These are phyloP conservation scores for Collybiopsis luxurians DNA, from an alignment of 768 basidiomycete species.

Conservation along the genomic window DNA sequence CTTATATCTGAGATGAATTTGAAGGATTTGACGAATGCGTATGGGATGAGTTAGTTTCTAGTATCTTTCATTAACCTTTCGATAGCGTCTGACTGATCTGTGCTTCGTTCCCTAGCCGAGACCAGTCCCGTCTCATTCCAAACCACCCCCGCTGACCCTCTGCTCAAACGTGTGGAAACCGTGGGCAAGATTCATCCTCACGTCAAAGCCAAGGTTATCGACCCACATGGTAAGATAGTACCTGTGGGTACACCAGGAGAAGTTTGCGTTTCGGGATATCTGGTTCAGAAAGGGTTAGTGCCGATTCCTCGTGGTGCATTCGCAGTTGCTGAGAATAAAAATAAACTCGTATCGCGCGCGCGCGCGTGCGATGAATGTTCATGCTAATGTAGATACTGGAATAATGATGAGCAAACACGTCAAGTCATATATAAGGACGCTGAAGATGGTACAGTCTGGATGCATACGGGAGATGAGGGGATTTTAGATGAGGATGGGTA, in stretches of 20 bases:
- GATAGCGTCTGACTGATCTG: background rate
- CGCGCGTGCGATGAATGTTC: too few species aligned
- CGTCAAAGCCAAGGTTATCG: constrained; percentile 71
- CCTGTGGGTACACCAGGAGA: constrained; percentile 78
- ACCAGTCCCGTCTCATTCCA: constrained; percentile 88
- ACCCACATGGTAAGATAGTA: constrained; percentile 55
- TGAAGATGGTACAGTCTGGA: constrained; percentile 59
- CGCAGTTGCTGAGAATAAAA: background rate
- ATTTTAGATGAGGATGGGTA: constrained; percentile 84
- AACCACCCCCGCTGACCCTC: constrained; percentile 63
- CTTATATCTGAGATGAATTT: constrained; percentile 69
- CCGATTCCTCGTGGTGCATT: background rate
- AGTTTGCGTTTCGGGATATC: constrained; percentile 70
- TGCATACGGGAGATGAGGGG: constrained; percentile 82
- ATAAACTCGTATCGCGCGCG: too few species aligned
- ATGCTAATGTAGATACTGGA: constrained; percentile 64
- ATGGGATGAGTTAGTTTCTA: constrained; percentile 76
- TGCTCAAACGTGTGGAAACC: constrained; percentile 77
- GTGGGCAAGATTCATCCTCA: constrained; percentile 78
- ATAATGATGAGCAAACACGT: constrained; percentile 64
- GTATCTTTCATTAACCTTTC: background rate
- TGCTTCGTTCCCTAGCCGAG: constrained; percentile 50
- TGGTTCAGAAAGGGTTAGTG: constrained; percentile 82
- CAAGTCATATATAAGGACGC: constrained; percentile 50
- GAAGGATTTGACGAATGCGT: constrained; percentile 70